Evolutionary conservation across 257 asterid species (phyloP).

Genomic region (Forsythia suspensa): DNA sequence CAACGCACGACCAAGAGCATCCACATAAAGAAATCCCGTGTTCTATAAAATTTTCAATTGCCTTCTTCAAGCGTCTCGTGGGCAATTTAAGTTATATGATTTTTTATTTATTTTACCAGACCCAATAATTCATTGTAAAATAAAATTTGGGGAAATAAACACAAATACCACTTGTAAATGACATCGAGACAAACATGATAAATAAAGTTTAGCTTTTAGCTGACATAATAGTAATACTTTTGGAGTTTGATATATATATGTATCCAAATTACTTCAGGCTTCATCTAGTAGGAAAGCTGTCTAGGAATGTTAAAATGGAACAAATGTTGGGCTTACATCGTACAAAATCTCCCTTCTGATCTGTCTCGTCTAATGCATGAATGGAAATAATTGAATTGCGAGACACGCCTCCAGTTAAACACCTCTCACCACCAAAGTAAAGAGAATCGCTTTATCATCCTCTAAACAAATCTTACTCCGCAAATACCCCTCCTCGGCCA

Average conservation of each 20-base stretch:
- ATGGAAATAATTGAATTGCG: not conserved
- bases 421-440: slow-evolving; percentile 1
- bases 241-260: not conserved
- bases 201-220: not conserved
- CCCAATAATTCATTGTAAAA: too few relatives aligned
- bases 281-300: not conserved
- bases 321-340: not conserved
- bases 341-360: not conserved
- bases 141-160: too few relatives aligned
- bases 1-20: too few relatives aligned
- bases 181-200: too few relatives aligned
- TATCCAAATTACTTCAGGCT: not conserved
- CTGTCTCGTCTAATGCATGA: not conserved
- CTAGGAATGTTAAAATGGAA: not conserved
- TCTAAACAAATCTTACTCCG: not conserved
- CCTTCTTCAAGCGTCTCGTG: too few relatives aligned
- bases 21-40: too few relatives aligned
- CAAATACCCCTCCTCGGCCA: not conserved
- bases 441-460: not conserved
- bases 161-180: too few relatives aligned
- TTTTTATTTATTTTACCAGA: too few relatives aligned
- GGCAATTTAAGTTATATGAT: too few relatives aligned
- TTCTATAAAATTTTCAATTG: too few relatives aligned
- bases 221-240: not conserved
- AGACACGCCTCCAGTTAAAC: slow-evolving; percentile 5